Conservation (phyloP, 805 yeast species). For the Peterozyma xylosa region DNA sequence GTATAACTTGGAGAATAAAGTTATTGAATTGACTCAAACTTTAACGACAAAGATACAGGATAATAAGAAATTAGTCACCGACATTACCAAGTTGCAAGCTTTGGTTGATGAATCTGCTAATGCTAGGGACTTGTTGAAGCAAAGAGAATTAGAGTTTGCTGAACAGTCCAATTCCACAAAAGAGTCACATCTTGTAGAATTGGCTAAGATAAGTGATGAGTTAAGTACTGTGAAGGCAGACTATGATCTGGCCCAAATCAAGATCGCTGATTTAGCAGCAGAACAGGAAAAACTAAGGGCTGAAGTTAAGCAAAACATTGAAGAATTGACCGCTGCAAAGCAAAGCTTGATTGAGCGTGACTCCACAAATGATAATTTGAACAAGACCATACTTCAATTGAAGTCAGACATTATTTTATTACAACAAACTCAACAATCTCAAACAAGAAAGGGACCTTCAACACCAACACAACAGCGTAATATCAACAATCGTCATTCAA, state of each 20-base stretch:
- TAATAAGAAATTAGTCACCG: constrained; percentile 61
- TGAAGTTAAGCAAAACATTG: constrained; percentile 55
- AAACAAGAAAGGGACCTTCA: constrained; percentile 8
- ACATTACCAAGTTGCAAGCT: constrained; percentile 46
- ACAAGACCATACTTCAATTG: constrained; percentile 49
- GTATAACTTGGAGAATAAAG: constrained; percentile 91
- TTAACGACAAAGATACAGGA: constrained; percentile 75
- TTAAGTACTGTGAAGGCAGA: constrained; percentile 47
- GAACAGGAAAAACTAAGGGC: constrained; percentile 56
- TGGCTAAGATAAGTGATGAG: constrained; percentile 46
- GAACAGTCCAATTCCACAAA: constrained; percentile 36
- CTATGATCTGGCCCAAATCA: constrained; percentile 47
- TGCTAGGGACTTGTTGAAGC: constrained; percentile 31
- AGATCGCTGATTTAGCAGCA: constrained; percentile 51
- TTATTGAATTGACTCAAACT: constrained; percentile 88
- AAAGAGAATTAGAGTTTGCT: constrained; percentile 47
- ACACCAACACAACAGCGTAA: constrained; percentile 9
- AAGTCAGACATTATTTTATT: constrained; percentile 30
- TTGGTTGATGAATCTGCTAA: constrained; percentile 46
- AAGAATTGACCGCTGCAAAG: constrained; percentile 55
- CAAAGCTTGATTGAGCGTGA: constrained; percentile 50
- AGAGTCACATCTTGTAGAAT: constrained; percentile 38
- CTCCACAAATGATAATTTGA: constrained; percentile 59
- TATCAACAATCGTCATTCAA: constrained; percentile 18
- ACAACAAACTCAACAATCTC: constrained; percentile 16